Percentiles rank a stretch among this genome's conserved stretches.
phyloP scores from a whole-genome alignment of 225 moss, liverwort and hornwort genomes.

The Pseudisothecium myosuroides region DNA sequence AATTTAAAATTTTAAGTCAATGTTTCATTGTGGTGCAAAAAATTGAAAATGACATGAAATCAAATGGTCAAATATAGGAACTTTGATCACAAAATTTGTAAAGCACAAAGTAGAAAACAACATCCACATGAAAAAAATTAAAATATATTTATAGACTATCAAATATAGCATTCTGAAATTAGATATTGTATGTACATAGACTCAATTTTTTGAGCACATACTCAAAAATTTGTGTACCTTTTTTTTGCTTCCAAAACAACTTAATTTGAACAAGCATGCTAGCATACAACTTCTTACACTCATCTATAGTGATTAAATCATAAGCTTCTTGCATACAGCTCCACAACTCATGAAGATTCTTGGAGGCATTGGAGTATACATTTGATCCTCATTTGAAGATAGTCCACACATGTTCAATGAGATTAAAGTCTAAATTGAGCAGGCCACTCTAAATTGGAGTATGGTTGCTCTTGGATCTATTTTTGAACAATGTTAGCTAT shows the following conservation, averaged over 20 bases:
- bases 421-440: accelerated
- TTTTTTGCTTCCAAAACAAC: not conserved
- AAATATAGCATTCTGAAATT: not conserved
- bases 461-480: not conserved
- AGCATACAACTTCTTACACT: not conserved
- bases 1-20: not conserved
- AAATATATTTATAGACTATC: not conserved
- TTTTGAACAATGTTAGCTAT: not conserved
- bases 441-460: accelerated
- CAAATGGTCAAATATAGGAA: not conserved
- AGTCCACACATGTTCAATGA: not conserved
- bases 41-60: too few relatives aligned
- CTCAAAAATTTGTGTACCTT: not conserved
- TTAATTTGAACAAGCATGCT: not conserved
- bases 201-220: not conserved
- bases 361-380: accelerated
- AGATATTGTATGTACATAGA: not conserved
- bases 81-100: not conserved
- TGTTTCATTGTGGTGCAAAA: too few relatives aligned
- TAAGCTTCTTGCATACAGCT: not conserved
- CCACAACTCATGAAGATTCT: not conserved
- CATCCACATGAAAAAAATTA: not conserved
- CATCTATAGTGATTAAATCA: not conserved
- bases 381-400: not conserved
- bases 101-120: not conserved